These are phyloP conservation scores for Ogataea glucozyma DNA, from an alignment of 805 yeast genomes.

Conservation along the genomic window DNA sequence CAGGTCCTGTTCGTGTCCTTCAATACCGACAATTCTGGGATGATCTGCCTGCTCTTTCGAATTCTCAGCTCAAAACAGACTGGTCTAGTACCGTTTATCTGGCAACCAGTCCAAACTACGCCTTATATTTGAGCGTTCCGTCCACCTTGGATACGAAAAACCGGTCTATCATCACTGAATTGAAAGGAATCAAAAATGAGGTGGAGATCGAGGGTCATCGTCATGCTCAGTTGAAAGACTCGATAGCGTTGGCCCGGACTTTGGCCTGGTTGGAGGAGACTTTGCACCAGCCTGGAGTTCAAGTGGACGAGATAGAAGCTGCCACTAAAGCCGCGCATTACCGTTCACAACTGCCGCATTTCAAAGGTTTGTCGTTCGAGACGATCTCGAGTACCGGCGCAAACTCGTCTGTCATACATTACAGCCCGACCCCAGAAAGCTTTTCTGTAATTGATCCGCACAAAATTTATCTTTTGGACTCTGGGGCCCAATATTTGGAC, in stretches of 20 bases:
- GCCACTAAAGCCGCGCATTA: constrained; percentile 51
- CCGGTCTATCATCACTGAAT: constrained; percentile 45
- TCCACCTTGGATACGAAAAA: constrained; percentile 21
- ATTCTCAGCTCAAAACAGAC: not conserved
- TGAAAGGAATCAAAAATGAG: constrained; percentile 76
- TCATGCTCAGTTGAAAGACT: constrained; percentile 81
- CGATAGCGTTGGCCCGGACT: constrained; percentile 70
- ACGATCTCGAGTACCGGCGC: constrained; percentile 77
- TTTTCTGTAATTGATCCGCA: constrained; percentile 63
- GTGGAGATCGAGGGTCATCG: constrained; percentile 72
- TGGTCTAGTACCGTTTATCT: constrained; percentile 18
- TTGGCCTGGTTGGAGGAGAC: constrained; percentile 80
- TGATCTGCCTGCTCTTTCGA: constrained; percentile 42
- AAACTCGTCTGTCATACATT: constrained; percentile 75
- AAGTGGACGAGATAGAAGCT: constrained; percentile 60
- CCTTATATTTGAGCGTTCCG: constrained; percentile 30
- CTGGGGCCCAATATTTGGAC: constrained; percentile 89
- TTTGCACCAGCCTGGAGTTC: constrained; percentile 29
- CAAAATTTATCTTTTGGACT: constrained; percentile 75
- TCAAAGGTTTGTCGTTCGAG: constrained; percentile 70
- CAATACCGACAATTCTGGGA: constrained; percentile 61
- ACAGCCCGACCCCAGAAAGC: constrained; percentile 62
- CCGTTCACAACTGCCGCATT: constrained; percentile 45
- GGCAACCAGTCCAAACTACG: constrained; percentile 32
- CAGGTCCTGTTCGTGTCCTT: constrained; percentile 40